Evolutionary conservation across 495 filamentous ascomycete species (phyloP).

Genomic region (Neurospora sp.): DNA sequence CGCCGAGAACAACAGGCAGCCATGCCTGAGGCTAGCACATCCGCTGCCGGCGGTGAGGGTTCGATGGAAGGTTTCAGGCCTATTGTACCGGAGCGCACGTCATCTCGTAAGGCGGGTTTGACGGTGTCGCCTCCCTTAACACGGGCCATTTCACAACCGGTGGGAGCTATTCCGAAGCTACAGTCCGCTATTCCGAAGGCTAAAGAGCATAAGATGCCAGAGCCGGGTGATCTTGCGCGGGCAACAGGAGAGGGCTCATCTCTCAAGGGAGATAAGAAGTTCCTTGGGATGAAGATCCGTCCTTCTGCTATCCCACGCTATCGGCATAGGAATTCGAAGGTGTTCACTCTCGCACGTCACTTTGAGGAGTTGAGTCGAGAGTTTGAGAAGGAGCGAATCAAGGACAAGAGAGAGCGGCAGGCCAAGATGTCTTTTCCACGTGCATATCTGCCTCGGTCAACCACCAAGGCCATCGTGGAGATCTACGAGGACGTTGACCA

Average conservation of each 20-base stretch:
- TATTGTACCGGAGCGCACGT: conserved; percentile 25
- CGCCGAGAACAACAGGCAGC: conserved; percentile 31
- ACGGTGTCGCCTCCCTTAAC: conserved; percentile 54
- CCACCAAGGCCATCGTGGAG: conserved; percentile 92
- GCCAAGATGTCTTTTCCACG: conserved; percentile 72
- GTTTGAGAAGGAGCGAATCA: conserved; percentile 88
- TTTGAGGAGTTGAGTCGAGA: conserved; percentile 95
- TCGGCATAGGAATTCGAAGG: conserved; percentile 61
- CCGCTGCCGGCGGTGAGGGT: conserved; percentile 5
- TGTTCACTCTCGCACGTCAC: conserved; percentile 83
- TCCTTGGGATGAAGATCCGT: conserved; percentile 52
- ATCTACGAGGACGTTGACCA: conserved; percentile 89
- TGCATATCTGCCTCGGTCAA: conserved; percentile 71
- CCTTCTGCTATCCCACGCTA: conserved; percentile 86
- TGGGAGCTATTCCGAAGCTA: conserved; percentile 20
- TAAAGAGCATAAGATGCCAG: conserved; percentile 28
- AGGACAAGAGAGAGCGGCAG: conserved; percentile 71
- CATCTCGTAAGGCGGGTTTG: conserved; percentile 30
- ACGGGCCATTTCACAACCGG: conserved; percentile 64
- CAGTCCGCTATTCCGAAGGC: conserved; percentile 23
- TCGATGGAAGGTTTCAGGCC: conserved; percentile 6
- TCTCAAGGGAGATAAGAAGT: conserved; percentile 56
- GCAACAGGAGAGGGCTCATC: conserved; percentile 15
- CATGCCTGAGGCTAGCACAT: conserved; percentile 16
- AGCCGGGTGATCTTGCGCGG: conserved; percentile 21